Base-by-base conservation (phyloP, 1,139 yeast species). In the Kurtzmaniella quercitrusa region DNA sequence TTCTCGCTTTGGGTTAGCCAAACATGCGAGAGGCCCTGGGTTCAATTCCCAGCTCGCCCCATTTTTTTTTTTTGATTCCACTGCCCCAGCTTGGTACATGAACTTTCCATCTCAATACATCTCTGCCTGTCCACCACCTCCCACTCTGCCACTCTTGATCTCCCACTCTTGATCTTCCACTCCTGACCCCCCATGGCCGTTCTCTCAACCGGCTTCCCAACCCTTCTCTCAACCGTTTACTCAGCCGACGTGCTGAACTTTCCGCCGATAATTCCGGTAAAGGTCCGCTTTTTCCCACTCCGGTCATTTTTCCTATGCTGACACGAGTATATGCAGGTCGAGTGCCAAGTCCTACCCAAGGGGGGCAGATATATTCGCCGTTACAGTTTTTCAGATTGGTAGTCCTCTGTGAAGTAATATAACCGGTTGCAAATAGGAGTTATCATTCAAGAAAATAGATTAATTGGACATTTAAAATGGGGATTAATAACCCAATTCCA, bases 401-500 rank as follows among this genome's bases (percentile, higher is more conserved):
- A 27, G 31, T 4, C 31, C 14, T 8, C 23, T 8, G 23, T 21
- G 4, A 21, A 21, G 8, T 21, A n/a, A n/a, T n/a, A n/a, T 21
- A 21, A 21, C 23, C 8, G 23, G 23, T 21, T 21, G 7, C 8
- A 5, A 21, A 8, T 21, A 5, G 8, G 23, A 4, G 8, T 4
- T 21, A 8, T 12, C 31, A 27, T 4, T 10, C 31, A 27, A 27
- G 5, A 23, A 23, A 4, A 6, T 10, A 27, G 14, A 27, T 27
- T 27, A 12, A 27, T 4, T 5, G 7, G 8, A 21, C 23, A 8
- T 29, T n/a, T 12, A 39, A 9, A 33, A 73, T 73, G 77, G 77
- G 77, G 44, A 76, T 93, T 63, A 93, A 91, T 67, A 93, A 93
- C 77, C 98, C 98, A 38, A 80, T 93, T 53, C 98, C 98, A 47